These are phyloP conservation scores for Wickerhamomyces silvicola DNA, from an alignment of 805 yeast genomes.

Conservation along the genomic window DNA sequence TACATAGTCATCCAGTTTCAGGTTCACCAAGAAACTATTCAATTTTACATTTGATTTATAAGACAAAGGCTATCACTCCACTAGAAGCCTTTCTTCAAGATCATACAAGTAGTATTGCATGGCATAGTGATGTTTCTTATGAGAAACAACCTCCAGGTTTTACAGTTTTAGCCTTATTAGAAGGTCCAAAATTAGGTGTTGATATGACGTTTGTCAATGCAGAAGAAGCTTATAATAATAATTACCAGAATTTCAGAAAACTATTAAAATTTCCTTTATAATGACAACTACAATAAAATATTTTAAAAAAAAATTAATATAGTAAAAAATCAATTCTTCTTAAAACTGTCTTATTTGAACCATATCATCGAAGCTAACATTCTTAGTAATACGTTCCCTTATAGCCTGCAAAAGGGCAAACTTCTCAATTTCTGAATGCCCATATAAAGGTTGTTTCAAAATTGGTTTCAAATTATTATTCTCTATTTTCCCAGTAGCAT, in stretches of 20 bases:
- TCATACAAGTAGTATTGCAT: constrained; percentile 14
- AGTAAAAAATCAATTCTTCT: background rate
- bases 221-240: constrained; percentile 51
- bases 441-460: constrained; percentile 11
- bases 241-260: constrained; percentile 46
- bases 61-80: constrained; percentile 26
- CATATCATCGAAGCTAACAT: constrained; percentile 22
- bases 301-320: background rate
- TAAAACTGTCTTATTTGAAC: constrained; percentile 22
- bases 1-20: constrained; percentile 32
- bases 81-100: constrained; percentile 12
- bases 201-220: constrained; percentile 59
- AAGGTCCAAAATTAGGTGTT: constrained; percentile 49
- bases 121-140: constrained; percentile 63
- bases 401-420: too few species aligned
- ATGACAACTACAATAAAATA: background rate
- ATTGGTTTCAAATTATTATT: constrained; percentile 12
- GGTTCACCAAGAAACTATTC: constrained; percentile 48
- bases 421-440: constrained; percentile 7
- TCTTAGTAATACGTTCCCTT: constrained; percentile 14
- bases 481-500: constrained; percentile 2
- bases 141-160: constrained; percentile 60
- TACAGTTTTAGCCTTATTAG: constrained; percentile 52
- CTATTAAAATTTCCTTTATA: constrained; percentile 26
- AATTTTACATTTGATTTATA: constrained; percentile 51